phyloP scores from a whole-genome alignment of 2,329 filamentous ascomycete genomes.

The Fusarium bactridioides region DNA sequence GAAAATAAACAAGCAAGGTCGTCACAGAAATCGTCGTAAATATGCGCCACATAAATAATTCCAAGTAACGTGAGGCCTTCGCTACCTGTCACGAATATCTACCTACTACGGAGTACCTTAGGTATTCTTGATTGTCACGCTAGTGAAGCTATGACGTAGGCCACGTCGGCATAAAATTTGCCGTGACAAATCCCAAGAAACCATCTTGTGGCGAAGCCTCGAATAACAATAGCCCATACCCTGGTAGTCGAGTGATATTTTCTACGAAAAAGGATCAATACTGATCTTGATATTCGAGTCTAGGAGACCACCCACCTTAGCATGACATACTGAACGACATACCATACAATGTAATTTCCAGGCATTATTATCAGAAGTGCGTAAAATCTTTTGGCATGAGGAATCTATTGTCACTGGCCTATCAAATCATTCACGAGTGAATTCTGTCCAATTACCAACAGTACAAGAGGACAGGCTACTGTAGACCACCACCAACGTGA shows the following conservation, averaged over 20 bases:
- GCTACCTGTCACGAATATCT: not conserved
- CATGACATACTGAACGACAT: not conserved
- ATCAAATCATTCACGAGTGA: conserved; percentile 8
- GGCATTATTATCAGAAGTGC: not conserved
- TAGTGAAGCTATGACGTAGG: conserved; percentile 18
- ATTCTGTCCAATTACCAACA: not conserved
- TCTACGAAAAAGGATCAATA: not conserved
- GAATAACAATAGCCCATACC: not conserved
- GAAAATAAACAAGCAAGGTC: not conserved
- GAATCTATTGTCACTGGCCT: not conserved
- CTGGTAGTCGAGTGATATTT: not conserved
- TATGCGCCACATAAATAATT: conserved; percentile 5
- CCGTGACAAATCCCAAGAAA: not conserved
- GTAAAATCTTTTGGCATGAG: not conserved
- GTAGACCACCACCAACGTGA: not conserved
- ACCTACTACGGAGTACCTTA: not conserved
- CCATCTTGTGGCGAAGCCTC: not conserved
- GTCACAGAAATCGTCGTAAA: conserved; percentile 1
- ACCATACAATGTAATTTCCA: not conserved
- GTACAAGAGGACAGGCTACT: not conserved
- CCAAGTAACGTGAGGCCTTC: conserved; percentile 21
- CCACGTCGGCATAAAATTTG: conserved; percentile 24
- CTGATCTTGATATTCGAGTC: not conserved
- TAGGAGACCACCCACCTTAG: not conserved
- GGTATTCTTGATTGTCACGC: not conserved